Evolutionary conservation across 1,284 basidiomycete species (phyloP).

Genomic region (Papiliotrema laurentii): DNA sequence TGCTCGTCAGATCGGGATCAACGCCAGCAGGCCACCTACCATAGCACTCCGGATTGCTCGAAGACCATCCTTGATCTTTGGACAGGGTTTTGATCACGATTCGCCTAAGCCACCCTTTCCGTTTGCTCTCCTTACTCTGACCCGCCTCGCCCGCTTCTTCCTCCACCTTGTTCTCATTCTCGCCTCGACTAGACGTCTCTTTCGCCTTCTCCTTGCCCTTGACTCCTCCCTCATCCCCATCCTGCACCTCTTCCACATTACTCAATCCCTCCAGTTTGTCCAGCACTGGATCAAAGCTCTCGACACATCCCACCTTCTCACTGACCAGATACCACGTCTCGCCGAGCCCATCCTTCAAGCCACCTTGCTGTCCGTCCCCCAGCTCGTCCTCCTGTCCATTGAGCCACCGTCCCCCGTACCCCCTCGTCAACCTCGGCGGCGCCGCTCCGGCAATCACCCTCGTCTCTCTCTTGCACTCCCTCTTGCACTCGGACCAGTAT

Average conservation of each 20-base stretch:
- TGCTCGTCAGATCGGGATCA: conserved; percentile 6
- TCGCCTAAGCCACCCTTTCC: conserved; percentile 18
- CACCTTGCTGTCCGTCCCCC: conserved; percentile 7
- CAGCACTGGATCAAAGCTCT: not conserved
- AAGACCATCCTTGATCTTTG: conserved; percentile 41
- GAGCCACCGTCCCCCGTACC: conserved; percentile 7
- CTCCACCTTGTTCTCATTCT: not conserved
- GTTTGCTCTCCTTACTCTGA: not conserved
- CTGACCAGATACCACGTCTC: conserved; percentile 32
- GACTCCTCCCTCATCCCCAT: not conserved
- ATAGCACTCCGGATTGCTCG: conserved; percentile 14
- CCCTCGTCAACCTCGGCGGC: conserved; percentile 4
- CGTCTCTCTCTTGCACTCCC: conserved; percentile 12
- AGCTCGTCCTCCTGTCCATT: conserved; percentile 29
- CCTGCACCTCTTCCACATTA: too few species aligned
- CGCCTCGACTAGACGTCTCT: not conserved
- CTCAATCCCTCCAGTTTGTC: not conserved
- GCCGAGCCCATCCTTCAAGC: conserved; percentile 20
- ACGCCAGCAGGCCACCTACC: conserved; percentile 17
- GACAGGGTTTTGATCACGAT: conserved; percentile 32
- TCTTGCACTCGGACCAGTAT: conserved; percentile 23
- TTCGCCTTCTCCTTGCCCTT: conserved; percentile 1
- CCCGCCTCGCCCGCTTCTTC: not conserved
- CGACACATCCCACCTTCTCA: conserved; percentile 26
- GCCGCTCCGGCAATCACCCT: conserved; percentile 17